Base-by-base conservation (phyloP, 2,329 filamentous ascomycete species). In the Diplodia seriata region DNA sequence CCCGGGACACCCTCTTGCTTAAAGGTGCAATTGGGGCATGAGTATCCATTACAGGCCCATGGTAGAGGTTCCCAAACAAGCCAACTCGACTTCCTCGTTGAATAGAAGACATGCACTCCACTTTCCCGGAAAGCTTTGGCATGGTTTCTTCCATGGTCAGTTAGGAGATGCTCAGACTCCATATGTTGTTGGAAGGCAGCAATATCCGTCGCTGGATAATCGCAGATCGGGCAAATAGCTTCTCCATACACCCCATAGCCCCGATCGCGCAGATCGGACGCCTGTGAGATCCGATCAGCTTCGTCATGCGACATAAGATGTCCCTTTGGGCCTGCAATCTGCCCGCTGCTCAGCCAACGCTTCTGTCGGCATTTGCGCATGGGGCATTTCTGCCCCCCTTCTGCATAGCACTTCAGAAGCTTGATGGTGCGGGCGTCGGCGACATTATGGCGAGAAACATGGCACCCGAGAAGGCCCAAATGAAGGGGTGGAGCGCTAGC, bases 331-430 rank as follows among this genome's bases (percentile, higher is more conserved):
- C 56, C 56, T 18, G 56, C 20, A 33, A 61, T 18, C 20, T 61
- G 38, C 7, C 9, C 3, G 47, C 11, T 20, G 23, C 8, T 33
- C 38, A 61, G 6, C 56, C 56, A 47, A 31, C 54, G 54, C 31
- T 56, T 56, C 38, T 61, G 38, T n/a, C 56, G 56, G 12, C 56
- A 61, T 20, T 61, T 61, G 18, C 26, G 29, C 11, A 61, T 49
- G 3, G 56, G 56, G 14, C 56, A 61, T 12, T n/a, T 61, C 8
- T 33, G 56, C 1, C 15, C 23, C 18, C 38, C 26, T 4, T 18
- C 36, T 0, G 20, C 38, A 15, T 49, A 49, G 6, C 9, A 29
- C 23, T 33, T 31, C 56, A 61, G 29, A 3, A 18, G 26, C 18
- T 61, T 43, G 4, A 56, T n/a, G 4, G 31, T 38, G 6, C n/a